These are phyloP conservation scores for Backusella australiensis DNA, from an alignment of 192 early-diverging fungal genomes.

Conservation along the genomic window DNA sequence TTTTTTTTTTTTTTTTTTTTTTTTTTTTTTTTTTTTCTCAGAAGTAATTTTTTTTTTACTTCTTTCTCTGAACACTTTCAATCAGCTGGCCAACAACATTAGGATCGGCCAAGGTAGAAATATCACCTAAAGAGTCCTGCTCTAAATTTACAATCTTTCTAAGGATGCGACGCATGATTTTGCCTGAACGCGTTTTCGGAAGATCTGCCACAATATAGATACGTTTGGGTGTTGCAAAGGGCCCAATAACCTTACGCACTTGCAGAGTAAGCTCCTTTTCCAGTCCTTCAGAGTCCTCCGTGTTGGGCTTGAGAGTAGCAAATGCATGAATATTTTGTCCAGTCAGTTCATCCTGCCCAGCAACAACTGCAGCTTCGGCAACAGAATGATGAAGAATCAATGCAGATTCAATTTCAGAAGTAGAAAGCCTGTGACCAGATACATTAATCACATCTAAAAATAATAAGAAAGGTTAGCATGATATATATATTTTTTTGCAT, in stretches of 20 bases:
- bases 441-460: conserved; percentile 85
- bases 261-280: conserved; percentile 65
- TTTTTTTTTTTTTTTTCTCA: background rate
- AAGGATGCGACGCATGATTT: conserved; percentile 94
- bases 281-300: conserved; percentile 41
- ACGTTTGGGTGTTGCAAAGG: conserved; percentile 88
- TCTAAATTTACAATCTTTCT: conserved; percentile 89
- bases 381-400: conserved; percentile 76
- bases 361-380: conserved; percentile 93
- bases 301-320: conserved; percentile 70
- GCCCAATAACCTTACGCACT: conserved; percentile 86
- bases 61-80: conserved; percentile 19
- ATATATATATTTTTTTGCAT: background rate
- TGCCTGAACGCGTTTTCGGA: conserved; percentile 93
- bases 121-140: conserved; percentile 81
- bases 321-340: conserved; percentile 89
- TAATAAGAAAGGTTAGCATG: background rate
- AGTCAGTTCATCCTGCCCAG: conserved; percentile 80
- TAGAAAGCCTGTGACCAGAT: conserved; percentile 87
- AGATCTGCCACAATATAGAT: conserved; percentile 84
- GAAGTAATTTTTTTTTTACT: background rate
- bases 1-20: background rate
- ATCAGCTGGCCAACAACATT: conserved; percentile 21
- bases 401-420: conserved; percentile 92
- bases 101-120: conserved; percentile 85